Evolutionary conservation across 176 grass and related monocot genomes (phyloP), one percentile per base, ranked within the genome.

Genomic region (Ensete ventricosum): DNA sequence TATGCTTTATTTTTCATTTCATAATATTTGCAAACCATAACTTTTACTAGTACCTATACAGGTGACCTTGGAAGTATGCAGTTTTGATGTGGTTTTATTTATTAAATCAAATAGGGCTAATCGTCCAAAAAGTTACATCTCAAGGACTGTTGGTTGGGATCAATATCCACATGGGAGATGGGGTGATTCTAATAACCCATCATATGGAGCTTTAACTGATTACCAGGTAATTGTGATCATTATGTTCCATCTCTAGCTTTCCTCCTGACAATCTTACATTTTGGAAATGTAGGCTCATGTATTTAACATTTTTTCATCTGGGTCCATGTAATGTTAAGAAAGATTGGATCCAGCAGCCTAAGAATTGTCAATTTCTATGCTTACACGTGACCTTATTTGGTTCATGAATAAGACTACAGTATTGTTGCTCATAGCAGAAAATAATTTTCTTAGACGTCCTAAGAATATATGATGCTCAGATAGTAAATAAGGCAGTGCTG

Each of bases 91-190:
- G 16, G 43, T 21, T 72, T 72, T 73, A 9, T 69, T 20, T 64
- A 7, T 9, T 75, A 60, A 70, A 84, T 52, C 68, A 14, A 86
- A 66, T 73, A 96, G 92, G 92, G 92, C 92, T 80, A 96, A 96
- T 76, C 83, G 92, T 77, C 92, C 92, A 73, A 96, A 96, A 82
- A 96, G 92, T 74, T 96, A 96, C 72, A 91, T 96, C 78, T 72
- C 73, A 71, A 88, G 91, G 76, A 96, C 91, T 24, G 9, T 80
- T 77, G 88, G 82, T 69, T 96, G 92, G 92, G 88, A 96, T 55
- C 88, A 91, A 50, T 96, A 89, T 73, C 92, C 92, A 76, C 81
- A 86, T 20, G 92, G 92, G 20, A 76, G 88, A 57, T 94, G 91
- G 91, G 87, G 87, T 81, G 91, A 94, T 94, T 90, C 91, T 67